These are phyloP conservation scores for Turritis glabra DNA, from an alignment of 345 rosid genomes.

Conservation along the genomic window DNA sequence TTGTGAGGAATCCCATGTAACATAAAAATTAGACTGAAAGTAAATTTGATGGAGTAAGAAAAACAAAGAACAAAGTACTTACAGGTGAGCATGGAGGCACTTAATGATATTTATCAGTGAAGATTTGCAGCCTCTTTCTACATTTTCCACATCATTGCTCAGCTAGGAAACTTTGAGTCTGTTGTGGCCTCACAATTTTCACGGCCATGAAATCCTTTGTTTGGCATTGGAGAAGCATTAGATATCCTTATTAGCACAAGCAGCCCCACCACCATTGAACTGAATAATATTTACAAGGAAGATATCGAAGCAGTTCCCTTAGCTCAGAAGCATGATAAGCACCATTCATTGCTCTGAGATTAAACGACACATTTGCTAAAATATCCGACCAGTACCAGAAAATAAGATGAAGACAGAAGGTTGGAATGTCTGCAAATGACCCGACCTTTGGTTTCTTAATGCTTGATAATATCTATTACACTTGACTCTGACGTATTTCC, in stretches of 20 bases:
- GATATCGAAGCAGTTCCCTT: not conserved
- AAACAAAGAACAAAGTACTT: not conserved
- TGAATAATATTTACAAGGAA: not conserved
- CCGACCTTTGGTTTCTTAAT: not conserved
- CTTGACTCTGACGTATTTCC: not conserved
- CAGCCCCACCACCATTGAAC: too few relatives aligned
- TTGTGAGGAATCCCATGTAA: not conserved
- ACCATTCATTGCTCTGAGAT: not conserved
- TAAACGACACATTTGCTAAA: not conserved
- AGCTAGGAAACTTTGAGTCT: not conserved
- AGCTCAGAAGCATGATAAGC: not conserved
- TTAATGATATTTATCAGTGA: not conserved
- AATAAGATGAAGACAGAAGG: not conserved
- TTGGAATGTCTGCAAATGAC: not conserved
- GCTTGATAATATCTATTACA: not conserved
- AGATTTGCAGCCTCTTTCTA: not conserved
- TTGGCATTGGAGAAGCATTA: constrained; percentile 10
- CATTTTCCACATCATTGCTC: not conserved
- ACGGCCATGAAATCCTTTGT: not conserved
- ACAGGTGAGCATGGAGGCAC: not conserved
- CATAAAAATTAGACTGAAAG: not conserved
- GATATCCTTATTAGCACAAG: not conserved
- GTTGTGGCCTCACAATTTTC: not conserved
- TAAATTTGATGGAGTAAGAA: not conserved
- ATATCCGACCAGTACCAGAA: not conserved